These are phyloP conservation scores for Termitomyces sp. DNA, from an alignment of 768 basidiomycete genomes.

Conservation along the genomic window DNA sequence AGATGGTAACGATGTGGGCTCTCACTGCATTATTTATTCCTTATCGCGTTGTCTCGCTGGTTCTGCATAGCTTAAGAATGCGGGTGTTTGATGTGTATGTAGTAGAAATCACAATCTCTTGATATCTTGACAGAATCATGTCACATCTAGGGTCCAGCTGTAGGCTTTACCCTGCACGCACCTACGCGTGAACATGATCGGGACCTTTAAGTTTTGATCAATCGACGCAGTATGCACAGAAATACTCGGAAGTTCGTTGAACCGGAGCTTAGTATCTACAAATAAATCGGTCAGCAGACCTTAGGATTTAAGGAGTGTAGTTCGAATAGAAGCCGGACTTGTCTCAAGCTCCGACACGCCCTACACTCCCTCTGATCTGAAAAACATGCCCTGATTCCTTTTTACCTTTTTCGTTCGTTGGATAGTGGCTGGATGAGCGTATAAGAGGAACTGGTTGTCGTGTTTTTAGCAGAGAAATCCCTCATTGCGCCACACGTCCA, in stretches of 20 bases:
- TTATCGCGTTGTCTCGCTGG: neutral
- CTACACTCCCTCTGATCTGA: neutral
- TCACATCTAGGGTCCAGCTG: neutral
- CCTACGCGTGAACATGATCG: neutral
- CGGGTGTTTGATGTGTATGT: neutral
- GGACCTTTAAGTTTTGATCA: neutral
- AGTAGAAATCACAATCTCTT: neutral
- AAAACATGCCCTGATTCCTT: neutral
- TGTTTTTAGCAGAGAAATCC: neutral
- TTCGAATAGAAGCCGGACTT: neutral
- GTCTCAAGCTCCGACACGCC: neutral
- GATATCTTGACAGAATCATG: neutral
- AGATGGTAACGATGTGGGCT: neutral
- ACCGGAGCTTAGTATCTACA: neutral
- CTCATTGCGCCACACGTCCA: slow-evolving; percentile 1
- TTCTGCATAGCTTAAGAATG: neutral
- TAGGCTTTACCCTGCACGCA: neutral
- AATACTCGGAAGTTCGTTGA: neutral
- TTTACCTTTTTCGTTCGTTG: neutral
- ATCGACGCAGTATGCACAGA: neutral
- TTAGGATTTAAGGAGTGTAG: too few relatives aligned
- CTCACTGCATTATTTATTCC: too few relatives aligned
- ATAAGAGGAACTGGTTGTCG: neutral
- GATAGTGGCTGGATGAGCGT: neutral
- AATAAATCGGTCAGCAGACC: neutral